phyloP scores from a whole-genome alignment of 176 grass and related monocot species.

The Carex pumila region DNA sequence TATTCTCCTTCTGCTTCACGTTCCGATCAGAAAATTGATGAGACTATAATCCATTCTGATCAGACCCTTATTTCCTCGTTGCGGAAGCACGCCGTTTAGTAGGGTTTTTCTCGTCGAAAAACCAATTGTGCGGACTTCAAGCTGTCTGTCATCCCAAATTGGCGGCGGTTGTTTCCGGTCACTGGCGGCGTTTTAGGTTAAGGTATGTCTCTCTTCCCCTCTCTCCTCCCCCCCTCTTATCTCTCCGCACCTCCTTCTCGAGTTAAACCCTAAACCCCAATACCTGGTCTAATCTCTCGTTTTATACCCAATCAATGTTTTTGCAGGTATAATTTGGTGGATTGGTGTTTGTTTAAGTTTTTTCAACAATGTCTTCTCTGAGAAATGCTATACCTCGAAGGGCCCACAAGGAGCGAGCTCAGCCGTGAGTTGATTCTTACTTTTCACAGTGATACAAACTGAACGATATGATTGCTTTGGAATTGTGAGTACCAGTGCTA shows the following conservation, averaged over 20 bases:
- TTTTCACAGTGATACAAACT: background rate
- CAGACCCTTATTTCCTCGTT: too few relatives aligned
- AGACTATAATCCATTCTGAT: too few relatives aligned
- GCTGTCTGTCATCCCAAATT: background rate
- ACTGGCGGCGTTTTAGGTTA: background rate
- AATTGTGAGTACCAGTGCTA: background rate
- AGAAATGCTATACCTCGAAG: constrained; percentile 75
- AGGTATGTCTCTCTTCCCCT: background rate
- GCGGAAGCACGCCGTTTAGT: too few relatives aligned
- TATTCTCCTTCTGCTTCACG: too few relatives aligned
- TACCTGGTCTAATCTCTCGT: background rate
- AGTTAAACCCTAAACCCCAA: background rate
- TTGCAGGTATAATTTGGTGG: background rate
- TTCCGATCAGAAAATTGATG: too few relatives aligned
- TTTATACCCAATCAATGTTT: background rate
- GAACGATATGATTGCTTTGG: background rate
- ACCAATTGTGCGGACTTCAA: background rate
- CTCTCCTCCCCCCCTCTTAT: background rate
- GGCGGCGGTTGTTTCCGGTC: background rate
- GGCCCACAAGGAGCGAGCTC: constrained; percentile 88
- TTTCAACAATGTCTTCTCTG: constrained; percentile 69
- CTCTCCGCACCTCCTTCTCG: background rate
- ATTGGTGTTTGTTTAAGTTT: background rate
- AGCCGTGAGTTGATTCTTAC: constrained; percentile 49
- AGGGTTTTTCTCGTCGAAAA: too few relatives aligned